Conservation (phyloP, 75 land plant species). For the Azolla pinnata region DNA sequence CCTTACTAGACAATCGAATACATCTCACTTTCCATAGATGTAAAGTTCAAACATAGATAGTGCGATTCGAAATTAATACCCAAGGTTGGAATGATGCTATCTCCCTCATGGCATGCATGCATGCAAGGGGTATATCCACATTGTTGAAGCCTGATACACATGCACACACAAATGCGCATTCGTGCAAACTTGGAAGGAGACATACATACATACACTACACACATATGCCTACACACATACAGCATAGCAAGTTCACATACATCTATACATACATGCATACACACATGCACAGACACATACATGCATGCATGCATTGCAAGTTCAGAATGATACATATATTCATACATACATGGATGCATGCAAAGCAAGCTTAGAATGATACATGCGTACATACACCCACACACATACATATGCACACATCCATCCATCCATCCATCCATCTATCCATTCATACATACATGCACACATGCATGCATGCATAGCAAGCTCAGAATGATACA, state of each 20-base stretch:
- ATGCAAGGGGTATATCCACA: too few species aligned
- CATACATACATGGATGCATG: constrained; percentile 1
- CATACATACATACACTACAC: neutral
- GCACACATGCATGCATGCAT: neutral
- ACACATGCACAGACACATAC: neutral
- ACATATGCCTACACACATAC: neutral
- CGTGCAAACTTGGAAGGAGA: too few species aligned
- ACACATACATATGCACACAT: neutral
- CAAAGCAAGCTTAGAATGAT: neutral
- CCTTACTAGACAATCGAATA: too few species aligned
- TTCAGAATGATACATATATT: constrained; percentile 4
- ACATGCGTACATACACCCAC: neutral
- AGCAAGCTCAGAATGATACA: too few species aligned
- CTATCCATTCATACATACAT: neutral
- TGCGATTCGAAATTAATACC: too few species aligned
- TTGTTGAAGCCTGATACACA: too few species aligned
- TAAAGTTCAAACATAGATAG: too few species aligned
- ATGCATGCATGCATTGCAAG: neutral
- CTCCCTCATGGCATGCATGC: too few species aligned
- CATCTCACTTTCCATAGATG: too few species aligned
- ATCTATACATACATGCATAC: constrained; percentile 2
- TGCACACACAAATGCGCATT: too few species aligned
- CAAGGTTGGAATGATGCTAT: too few species aligned
- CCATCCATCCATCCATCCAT: neutral
- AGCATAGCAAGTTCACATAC: neutral